Evolutionary conservation across 177 flowering plant genomes (phyloP).

Genomic region (Tripterygium wilfordii): DNA sequence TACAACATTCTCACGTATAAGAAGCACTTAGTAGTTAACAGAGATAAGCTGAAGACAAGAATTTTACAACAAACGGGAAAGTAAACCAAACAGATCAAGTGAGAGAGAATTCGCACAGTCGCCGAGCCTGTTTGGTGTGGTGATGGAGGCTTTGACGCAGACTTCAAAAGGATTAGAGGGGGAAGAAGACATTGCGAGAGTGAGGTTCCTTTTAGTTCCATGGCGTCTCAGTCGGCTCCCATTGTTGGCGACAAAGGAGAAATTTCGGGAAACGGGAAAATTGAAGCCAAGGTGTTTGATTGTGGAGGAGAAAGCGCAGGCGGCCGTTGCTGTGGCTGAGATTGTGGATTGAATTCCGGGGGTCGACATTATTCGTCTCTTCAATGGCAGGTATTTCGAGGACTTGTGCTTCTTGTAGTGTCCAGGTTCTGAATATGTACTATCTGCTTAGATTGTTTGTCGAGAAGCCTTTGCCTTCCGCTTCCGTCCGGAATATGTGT

Average conservation of each 20-base stretch:
- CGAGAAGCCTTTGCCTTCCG: too few relatives aligned
- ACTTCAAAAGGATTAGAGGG: slow-evolving; percentile 52
- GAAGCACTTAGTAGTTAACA: too few relatives aligned
- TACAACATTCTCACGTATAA: too few relatives aligned
- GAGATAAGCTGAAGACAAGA: too few relatives aligned
- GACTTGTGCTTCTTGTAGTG: too few relatives aligned
- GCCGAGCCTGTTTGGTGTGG: slow-evolving; percentile 62
- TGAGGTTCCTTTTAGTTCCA: slow-evolving; percentile 3
- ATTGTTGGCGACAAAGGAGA: background rate
- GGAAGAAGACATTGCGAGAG: slow-evolving; percentile 25
- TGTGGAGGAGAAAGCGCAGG: slow-evolving; percentile 27
- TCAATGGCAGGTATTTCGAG: too few relatives aligned
- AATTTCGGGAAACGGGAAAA: slow-evolving; percentile 4
- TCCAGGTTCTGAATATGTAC: too few relatives aligned
- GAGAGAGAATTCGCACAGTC: slow-evolving; percentile 43
- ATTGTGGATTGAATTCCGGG: slow-evolving; percentile 17
- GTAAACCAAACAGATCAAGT: too few relatives aligned
- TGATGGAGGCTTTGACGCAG: slow-evolving; percentile 67
- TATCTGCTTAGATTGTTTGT: too few relatives aligned
- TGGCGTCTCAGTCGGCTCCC: background rate
- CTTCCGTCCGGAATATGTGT: too few relatives aligned
- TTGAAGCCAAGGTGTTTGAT: slow-evolving; percentile 23
- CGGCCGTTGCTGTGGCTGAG: slow-evolving; percentile 5
- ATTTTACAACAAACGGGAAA: slow-evolving; percentile 5
- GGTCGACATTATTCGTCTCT: slow-evolving; percentile 31